Evolutionary conservation across 345 rosid species (phyloP), one percentile per base, ranked within the genome.

Genomic region (Aquilaria sinensis): DNA sequence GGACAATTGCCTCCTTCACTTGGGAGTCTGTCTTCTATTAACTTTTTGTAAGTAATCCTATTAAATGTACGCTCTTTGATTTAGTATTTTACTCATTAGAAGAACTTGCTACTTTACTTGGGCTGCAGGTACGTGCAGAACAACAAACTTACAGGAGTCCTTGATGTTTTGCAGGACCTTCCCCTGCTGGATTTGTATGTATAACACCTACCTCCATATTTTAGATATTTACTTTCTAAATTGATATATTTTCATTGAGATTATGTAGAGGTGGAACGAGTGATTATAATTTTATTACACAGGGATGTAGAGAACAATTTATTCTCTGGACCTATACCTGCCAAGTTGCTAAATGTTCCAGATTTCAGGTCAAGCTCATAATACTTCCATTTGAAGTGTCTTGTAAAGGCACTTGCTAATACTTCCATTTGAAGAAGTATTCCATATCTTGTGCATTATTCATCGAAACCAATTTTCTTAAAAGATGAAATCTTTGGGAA

Each of bases 301-400:
- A 90, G 99, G 86, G 81, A 94, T 71, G 77, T 94, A 11, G 95
- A 79, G 80, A 78, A 90, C 75, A 90, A 94, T 79, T 71, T 81
- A 64, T 85, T 94, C 74, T 94, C 95, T 0, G 97, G 99, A 51
- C 95, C 96, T 70, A 82, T 88, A 74, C 97, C 99, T 14, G 67
- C 69, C 29, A 81, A 83, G 72, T 63, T 94, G 66, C 72, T 82
- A 53, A 72, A 46, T 47, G 73, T 94, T 74, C 96, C 91, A 0
- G 72, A 78, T 74, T 90, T 94, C 83, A 84, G 78, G 99, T 94
- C 70, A 76, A 77, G 52, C 51, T 50, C 29, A 8, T 23, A 14
- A 13, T 48, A 37, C 33, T 67, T 54, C 30, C 2, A 15, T 52
- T 47, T 57, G 51, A 3, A 6, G 9, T 60, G 29, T 65, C 12